Evolutionary conservation across 108 stramenopile species (phyloP).

Genomic region (Discostella stelligeroides): DNA sequence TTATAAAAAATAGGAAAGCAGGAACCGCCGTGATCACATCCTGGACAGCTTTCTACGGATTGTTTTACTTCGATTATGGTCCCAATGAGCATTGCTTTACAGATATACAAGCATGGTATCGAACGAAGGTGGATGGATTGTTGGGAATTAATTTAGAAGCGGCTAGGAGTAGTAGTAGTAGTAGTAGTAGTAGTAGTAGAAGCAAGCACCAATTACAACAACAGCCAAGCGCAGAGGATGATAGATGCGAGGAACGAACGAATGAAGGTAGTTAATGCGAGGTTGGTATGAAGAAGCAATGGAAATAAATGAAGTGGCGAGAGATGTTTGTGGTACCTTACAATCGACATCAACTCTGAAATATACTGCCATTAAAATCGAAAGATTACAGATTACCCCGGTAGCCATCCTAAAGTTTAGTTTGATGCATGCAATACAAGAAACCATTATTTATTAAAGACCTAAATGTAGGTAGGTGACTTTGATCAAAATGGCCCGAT

Average conservation of each 20-base stretch:
- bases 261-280: too few species aligned
- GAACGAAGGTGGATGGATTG: constrained; percentile 39
- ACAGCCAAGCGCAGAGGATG: background rate
- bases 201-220: constrained; percentile 2
- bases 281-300: too few species aligned
- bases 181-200: background rate
- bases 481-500: too few species aligned
- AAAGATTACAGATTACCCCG: too few species aligned
- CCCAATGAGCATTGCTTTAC: constrained; percentile 43
- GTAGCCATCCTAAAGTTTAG: too few species aligned
- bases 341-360: too few species aligned
- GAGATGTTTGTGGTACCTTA: too few species aligned
- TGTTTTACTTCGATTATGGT: constrained; percentile 52
- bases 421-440: too few species aligned
- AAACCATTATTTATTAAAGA: too few species aligned
- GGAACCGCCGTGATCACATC: constrained; percentile 45
- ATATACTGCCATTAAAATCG: too few species aligned
- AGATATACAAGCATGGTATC: constrained; percentile 48
- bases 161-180: constrained; percentile 13
- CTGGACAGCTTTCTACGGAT: constrained; percentile 41
- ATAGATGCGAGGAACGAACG: constrained; percentile 4
- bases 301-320: too few species aligned
- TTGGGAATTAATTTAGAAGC: constrained; percentile 36
- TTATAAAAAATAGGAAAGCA: constrained; percentile 45
- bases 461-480: too few species aligned